Evolutionary conservation across 441 rosid species (phyloP), one percentile per base, ranked within the genome.

Genomic region (Croton setiger): DNA sequence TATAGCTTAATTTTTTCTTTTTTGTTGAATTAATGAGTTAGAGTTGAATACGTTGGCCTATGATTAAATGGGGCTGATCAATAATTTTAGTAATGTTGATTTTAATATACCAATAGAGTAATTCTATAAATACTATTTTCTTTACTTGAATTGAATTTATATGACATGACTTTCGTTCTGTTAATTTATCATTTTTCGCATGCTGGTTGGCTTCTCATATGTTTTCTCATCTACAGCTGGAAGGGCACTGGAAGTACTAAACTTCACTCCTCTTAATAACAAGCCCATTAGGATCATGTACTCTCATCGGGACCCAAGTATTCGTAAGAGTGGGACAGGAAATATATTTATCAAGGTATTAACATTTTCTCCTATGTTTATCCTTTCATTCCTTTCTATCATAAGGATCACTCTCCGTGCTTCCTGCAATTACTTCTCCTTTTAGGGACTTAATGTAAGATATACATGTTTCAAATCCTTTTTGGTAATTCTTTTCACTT

Each of bases 311-410:
- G 97, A 93, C 64, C 97, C 98, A 31, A 93, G 87, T 65, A 63
- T 84, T 69, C 93, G 97, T 18, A 85, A 84, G 79, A 90, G 98
- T 86, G 98, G 97, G n/a, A 60, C 88, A 5, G 97, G 93, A 37
- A 91, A 93, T 76, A 90, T 93, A 39, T 93, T 84, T 67, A 91
- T 93, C 73, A 91, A 89, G 79, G 79, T 67, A 63, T 41, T 39
- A 33, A 44, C 31, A 12, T 31, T 23, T 3, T 4, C 10, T 20
- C 0, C 8, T 9, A 2, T 36, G 21, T 11, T 18, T 3, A 37
- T 3, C 59, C 31, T 0, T 49, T 11, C 6, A 13, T 9, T 37
- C n/a, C 8, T 4, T 12, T 9, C 11, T 31, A 4, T 48, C 31
- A 10, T 5, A 7, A 39, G 7, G 36, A 6, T 31, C 7, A 3